phyloP scores from a whole-genome alignment of 2,329 filamentous ascomycete genomes.

The Parafenestella ontariensis region DNA sequence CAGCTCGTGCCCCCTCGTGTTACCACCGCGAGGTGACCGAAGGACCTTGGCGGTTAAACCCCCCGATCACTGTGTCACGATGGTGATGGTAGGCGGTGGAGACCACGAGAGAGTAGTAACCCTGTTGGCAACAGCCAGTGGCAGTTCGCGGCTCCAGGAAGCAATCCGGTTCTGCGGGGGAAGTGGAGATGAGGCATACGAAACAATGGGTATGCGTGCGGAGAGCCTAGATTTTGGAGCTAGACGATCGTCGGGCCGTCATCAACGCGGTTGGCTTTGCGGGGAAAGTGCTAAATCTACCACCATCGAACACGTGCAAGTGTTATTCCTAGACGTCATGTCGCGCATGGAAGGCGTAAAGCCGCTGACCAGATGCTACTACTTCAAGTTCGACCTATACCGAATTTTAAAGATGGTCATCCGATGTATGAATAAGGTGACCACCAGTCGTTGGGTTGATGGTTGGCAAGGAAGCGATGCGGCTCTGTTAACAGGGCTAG shows the following conservation, averaged over 20 bases:
- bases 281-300: conserved; percentile 36
- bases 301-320: conserved; percentile 7
- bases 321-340: conserved; percentile 28
- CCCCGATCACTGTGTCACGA: conserved; percentile 4
- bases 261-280: conserved; percentile 33
- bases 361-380: not conserved
- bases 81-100: conserved; percentile 1
- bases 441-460: not conserved
- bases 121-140: conserved; percentile 4
- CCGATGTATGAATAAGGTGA: not conserved
- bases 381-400: not conserved
- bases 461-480: not conserved
- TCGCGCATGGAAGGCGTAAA: conserved; percentile 8
- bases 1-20: not conserved
- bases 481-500: not conserved
- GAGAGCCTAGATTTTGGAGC: conserved; percentile 27
- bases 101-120: conserved; percentile 5
- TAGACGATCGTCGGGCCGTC: conserved; percentile 29
- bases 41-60: conserved; percentile 1
- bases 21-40: not conserved
- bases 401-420: not conserved
- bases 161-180: conserved; percentile 31
- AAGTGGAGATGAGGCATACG: conserved; percentile 30
- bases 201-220: conserved; percentile 28
- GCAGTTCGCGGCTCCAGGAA: not conserved